Evolutionary conservation across 2,329 filamentous ascomycete species (phyloP), one percentile per base, ranked within the genome.

Genomic region (Elsinoe australis): DNA sequence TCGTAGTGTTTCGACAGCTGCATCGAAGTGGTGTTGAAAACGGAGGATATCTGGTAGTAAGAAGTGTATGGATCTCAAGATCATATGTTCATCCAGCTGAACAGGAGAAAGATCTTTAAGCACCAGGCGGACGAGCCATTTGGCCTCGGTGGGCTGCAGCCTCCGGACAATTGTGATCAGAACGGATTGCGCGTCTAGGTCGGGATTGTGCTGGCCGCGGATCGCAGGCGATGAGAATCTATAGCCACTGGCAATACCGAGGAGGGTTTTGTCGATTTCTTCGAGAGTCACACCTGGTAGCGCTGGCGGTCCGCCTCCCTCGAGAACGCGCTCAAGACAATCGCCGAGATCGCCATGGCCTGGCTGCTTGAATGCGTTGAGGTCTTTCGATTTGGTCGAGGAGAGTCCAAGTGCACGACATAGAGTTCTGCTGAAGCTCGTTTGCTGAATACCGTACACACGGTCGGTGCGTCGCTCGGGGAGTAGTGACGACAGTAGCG

Each of bases 101-200:
- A 89, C 70, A 0, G 84, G 83, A n/a, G 75, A 71, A 51, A 82
- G 85, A 53, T 82, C 76, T 59, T 94, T 92, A 21, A 94, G 69
- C 4, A 95, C 71, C 22, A 95, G 69, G 3, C 89, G 76, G 0
- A 85, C 85, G 8, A 95, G 72, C 89, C 89, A 95, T 66, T 95
- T 95, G 3, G 82, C 83, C 59, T 94, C 85, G 34, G 71, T 70
- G 2, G 85, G 77, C 36, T 71, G 71, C 7, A 87, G 60, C 5
- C 77, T 74, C 22, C 66, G 68, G 57, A 84, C 85, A 1, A 89
- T 59, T 0, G 62, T 60, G 15, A 70, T 70, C 1, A 90, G 62
- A 3, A 72, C 61, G 15, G 3, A 67, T 64, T 31, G 22, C 4
- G 33, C n/a, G 15, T 39, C 24, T 32, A 49, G 38, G 44, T 6